phyloP scores from a whole-genome alignment of 2,329 filamentous ascomycete species.

The Penicillium sp. region DNA sequence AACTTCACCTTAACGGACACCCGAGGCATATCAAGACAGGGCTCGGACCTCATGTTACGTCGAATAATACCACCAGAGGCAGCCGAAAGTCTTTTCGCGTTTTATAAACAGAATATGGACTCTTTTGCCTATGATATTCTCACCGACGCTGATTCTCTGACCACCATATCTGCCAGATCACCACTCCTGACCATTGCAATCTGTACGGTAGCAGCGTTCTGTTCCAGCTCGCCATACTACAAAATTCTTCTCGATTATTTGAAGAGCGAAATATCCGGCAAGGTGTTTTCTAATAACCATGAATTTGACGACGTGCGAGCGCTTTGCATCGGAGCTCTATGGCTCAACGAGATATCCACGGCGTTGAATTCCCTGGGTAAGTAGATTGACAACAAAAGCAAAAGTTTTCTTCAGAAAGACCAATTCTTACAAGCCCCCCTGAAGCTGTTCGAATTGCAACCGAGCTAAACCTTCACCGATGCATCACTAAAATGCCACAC shows the following conservation, averaged over 20 bases:
- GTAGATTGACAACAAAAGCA: too few relatives aligned
- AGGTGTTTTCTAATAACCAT: conserved; percentile 17
- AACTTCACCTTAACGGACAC: neutral
- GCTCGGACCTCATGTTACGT: neutral
- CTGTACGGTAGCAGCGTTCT: conserved; percentile 37
- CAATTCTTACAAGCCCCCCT: neutral
- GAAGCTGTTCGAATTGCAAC: conserved; percentile 44
- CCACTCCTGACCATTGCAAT: conserved; percentile 39
- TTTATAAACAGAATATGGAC: conserved; percentile 37
- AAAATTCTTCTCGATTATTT: conserved; percentile 10
- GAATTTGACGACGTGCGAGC: conserved; percentile 35
- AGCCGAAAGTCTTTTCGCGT: neutral
- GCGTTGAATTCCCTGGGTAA: conserved; percentile 22
- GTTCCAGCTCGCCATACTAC: conserved; percentile 11
- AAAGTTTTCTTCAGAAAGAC: too few relatives aligned
- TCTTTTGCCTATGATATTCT: conserved; percentile 39
- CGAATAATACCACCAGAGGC: neutral
- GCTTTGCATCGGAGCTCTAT: conserved; percentile 45
- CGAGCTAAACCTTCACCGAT: conserved; percentile 44
- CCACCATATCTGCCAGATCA: conserved; percentile 33
- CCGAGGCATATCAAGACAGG: neutral
- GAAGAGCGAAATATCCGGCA: conserved; percentile 16
- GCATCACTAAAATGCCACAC: conserved; percentile 39
- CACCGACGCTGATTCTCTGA: conserved; percentile 28
- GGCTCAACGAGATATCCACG: conserved; percentile 35